Evolutionary conservation across 768 basidiomycete species (phyloP).

Genomic region (Suillus subalutaceus): DNA sequence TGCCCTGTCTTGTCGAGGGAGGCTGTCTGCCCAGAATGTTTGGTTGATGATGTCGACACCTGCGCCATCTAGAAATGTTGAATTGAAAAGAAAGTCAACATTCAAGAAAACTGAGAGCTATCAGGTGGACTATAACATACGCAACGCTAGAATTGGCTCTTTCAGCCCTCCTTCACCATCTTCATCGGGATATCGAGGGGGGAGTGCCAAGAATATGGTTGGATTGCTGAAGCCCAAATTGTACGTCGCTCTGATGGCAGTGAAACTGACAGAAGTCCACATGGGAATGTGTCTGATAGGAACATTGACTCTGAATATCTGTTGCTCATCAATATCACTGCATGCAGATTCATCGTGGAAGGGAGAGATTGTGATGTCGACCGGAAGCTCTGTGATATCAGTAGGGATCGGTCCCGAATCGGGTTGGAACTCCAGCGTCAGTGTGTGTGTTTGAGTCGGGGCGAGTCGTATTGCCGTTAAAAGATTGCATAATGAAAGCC

Average conservation of each 20-base stretch:
- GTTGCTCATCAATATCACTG: slow-evolving; percentile 5
- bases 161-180: slow-evolving; percentile 21
- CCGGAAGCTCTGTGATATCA: slow-evolving; percentile 36
- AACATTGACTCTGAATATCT: slow-evolving; percentile 40
- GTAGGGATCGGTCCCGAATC: slow-evolving; percentile 32
- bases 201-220: slow-evolving; percentile 57
- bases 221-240: slow-evolving; percentile 58
- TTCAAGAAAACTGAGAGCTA: not conserved
- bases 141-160: slow-evolving; percentile 64
- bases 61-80: slow-evolving; percentile 69
- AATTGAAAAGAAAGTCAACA: slow-evolving; percentile 10
- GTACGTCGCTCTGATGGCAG: slow-evolving; percentile 58
- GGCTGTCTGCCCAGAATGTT: slow-evolving; percentile 63
- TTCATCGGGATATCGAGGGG: slow-evolving; percentile 46
- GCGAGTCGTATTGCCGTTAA: slow-evolving; percentile 43
- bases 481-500: slow-evolving; percentile 23
- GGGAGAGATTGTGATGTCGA: slow-evolving; percentile 40
- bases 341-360: not conserved
- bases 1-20: slow-evolving; percentile 58
- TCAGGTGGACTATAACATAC: slow-evolving; percentile 40
- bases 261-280: slow-evolving; percentile 41
- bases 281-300: slow-evolving; percentile 46
- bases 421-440: slow-evolving; percentile 53
- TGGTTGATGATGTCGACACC: slow-evolving; percentile 69
- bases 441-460: slow-evolving; percentile 62